Conservation (phyloP, 306 rosid species). For the Potentilla sterilis region DNA sequence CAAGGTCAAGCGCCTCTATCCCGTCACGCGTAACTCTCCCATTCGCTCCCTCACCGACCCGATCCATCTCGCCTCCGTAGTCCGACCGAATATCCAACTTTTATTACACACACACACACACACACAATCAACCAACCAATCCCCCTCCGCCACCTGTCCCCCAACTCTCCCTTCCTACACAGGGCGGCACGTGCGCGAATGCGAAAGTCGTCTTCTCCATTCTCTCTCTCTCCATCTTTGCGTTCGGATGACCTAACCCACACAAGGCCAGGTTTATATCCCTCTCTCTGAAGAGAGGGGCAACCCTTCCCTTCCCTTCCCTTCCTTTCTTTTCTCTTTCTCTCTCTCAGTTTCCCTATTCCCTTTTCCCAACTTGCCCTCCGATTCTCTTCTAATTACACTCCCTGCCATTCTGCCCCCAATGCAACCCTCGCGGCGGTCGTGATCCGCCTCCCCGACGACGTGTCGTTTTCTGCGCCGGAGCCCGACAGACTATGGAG, state of each 20-base stretch:
- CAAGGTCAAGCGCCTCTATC: slow-evolving; percentile 3
- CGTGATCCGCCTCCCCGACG: not conserved
- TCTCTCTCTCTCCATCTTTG: not conserved
- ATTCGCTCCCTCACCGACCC: not conserved
- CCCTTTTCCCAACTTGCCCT: not conserved
- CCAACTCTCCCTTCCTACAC: not conserved
- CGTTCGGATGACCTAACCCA: slow-evolving; percentile 14
- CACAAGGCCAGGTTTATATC: not conserved
- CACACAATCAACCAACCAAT: not conserved
- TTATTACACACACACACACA: no score
- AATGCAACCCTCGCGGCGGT: not conserved
- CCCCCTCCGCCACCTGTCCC: not conserved
- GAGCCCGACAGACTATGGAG: slow-evolving; percentile 22
- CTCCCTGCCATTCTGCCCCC: not conserved
- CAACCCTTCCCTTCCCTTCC: not conserved
- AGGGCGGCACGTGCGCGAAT: slow-evolving; percentile 12
- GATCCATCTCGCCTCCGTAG: not conserved
- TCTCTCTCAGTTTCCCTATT: not conserved
- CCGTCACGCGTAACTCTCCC: not conserved
- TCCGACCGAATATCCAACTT: slow-evolving; percentile 1
- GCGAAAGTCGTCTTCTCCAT: slow-evolving; percentile 18
- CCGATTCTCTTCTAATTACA: not conserved
- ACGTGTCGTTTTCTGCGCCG: slow-evolving; percentile 10
- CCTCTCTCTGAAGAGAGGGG: slow-evolving; percentile 11
- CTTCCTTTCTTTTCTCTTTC: not conserved